Evolutionary conservation across 83 land plant species (phyloP), one percentile per base, ranked within the genome.

Genomic region (Diphasiastrum complanatum): DNA sequence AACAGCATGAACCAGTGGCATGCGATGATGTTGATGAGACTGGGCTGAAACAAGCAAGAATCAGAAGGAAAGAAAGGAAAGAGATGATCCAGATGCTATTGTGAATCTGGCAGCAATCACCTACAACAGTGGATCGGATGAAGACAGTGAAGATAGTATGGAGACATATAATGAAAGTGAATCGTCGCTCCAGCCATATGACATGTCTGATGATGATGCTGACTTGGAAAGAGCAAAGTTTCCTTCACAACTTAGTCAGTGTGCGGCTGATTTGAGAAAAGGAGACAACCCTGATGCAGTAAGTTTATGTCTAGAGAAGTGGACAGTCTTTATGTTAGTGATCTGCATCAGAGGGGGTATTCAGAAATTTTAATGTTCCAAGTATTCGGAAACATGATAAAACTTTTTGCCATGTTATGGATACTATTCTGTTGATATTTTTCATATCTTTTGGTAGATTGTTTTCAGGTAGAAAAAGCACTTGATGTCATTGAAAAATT

Each of bases 401-500:
- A n/a, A n/a, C n/a, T n/a, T n/a, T n/a, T n/a, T n/a, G n/a, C n/a
- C n/a, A n/a, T n/a, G n/a, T n/a, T n/a, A n/a, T n/a, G n/a, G n/a
- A n/a, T n/a, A n/a, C n/a, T n/a, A n/a, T n/a, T n/a, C n/a, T n/a
- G n/a, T n/a, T n/a, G n/a, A n/a, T n/a, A n/a, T n/a, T n/a, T n/a
- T n/a, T n/a, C n/a, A n/a, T n/a, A n/a, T n/a, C n/a, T n/a, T n/a
- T n/a, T n/a, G n/a, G n/a, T 16, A 8, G 8, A 8, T 48, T 48
- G n/a, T n/a, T n/a, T n/a, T 31, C 79, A 93, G 99, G 84, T 89
- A n/a, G 85, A 81, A 63, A 72, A 69, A 45, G 88, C 99, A 47
- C 91, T 93, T 56, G 84, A 85, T 68, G 89, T 80, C 46, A 75
- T 73, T 63, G 99, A 93, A 71, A 81, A 60, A 41, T 81, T 93